These are phyloP conservation scores for Coprinopsis cinerea DNA, from an alignment of 768 basidiomycete genomes.

Conservation along the genomic window DNA sequence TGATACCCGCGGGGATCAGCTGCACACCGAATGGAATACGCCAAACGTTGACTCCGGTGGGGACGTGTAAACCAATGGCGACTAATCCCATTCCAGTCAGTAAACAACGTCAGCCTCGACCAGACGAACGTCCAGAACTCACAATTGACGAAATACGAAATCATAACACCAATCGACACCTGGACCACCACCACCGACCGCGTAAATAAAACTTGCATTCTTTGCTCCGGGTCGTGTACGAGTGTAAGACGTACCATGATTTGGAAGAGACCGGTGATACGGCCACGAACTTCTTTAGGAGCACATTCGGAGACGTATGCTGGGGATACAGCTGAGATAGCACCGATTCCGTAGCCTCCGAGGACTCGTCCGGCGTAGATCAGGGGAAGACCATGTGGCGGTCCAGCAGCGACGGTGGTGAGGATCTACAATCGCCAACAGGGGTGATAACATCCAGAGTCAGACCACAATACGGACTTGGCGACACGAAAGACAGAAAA, in stretches of 20 bases:
- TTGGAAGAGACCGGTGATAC: slow-evolving; percentile 83
- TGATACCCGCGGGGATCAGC: slow-evolving; percentile 67
- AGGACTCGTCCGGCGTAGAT: slow-evolving; percentile 81
- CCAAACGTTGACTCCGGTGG: slow-evolving; percentile 49
- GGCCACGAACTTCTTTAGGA: slow-evolving; percentile 81
- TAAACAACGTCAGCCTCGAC: not conserved
- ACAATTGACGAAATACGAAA: slow-evolving; percentile 82
- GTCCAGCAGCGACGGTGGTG: slow-evolving; percentile 57
- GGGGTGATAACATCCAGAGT: not conserved
- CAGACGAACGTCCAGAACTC: slow-evolving; percentile 25
- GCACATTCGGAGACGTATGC: slow-evolving; percentile 84
- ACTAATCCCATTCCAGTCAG: slow-evolving; percentile 28
- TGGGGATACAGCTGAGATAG: slow-evolving; percentile 77
- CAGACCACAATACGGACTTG: slow-evolving; percentile 1
- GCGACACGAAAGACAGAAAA: too few relatives aligned
- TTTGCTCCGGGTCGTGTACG: too few relatives aligned
- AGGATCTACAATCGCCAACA: slow-evolving; percentile 46
- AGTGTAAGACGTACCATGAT: slow-evolving; percentile 66
- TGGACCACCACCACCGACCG: too few relatives aligned
- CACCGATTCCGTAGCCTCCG: slow-evolving; percentile 77
- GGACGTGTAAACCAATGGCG: slow-evolving; percentile 52
- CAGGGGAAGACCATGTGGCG: slow-evolving; percentile 48
- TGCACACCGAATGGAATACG: slow-evolving; percentile 71
- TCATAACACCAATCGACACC: slow-evolving; percentile 77
- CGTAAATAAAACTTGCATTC: not conserved